A percentile compares a stretch with the other conserved stretches of the same genome.
phyloP scores from a whole-genome alignment of 169 alveolate species.

The Cystoisospora suis region DNA sequence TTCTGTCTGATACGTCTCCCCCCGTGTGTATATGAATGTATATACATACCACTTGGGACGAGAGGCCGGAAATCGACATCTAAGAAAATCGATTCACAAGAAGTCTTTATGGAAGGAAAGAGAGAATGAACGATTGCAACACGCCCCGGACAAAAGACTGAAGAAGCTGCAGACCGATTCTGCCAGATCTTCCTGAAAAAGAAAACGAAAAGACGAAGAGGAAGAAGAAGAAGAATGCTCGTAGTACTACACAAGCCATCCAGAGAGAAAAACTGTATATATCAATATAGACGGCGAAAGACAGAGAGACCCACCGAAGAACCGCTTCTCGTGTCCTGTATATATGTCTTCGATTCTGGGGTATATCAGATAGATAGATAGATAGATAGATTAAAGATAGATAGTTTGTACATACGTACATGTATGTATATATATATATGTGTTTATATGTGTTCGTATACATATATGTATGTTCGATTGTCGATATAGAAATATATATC shows the following conservation, averaged over 20 bases:
- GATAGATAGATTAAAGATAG: neutral
- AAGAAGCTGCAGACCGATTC: neutral
- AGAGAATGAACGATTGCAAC: conserved; percentile 35
- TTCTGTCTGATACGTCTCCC: neutral
- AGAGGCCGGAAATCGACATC: conserved; percentile 20
- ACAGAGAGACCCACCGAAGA: too few relatives aligned
- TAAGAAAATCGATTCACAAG: neutral
- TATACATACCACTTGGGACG: conserved; percentile 19
- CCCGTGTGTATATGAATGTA: too few relatives aligned
- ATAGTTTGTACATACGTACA: neutral
- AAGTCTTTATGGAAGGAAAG: neutral
- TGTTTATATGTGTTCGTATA: neutral
- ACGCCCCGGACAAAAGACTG: conserved; percentile 30
- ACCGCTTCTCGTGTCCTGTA: too few relatives aligned
- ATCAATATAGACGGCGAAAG: neutral
- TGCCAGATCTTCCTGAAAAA: conserved; percentile 29
- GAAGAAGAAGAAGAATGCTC: neutral
- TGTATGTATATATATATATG: neutral
- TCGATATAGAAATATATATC: neutral
- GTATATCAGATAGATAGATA: neutral
- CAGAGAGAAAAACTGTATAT: too few relatives aligned
- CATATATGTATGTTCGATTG: neutral
- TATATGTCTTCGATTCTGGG: too few relatives aligned
- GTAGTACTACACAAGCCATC: neutral
- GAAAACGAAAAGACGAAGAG: neutral